Conservation (phyloP, 257 asterid species). For the Fraxinus quadrangulata region DNA sequence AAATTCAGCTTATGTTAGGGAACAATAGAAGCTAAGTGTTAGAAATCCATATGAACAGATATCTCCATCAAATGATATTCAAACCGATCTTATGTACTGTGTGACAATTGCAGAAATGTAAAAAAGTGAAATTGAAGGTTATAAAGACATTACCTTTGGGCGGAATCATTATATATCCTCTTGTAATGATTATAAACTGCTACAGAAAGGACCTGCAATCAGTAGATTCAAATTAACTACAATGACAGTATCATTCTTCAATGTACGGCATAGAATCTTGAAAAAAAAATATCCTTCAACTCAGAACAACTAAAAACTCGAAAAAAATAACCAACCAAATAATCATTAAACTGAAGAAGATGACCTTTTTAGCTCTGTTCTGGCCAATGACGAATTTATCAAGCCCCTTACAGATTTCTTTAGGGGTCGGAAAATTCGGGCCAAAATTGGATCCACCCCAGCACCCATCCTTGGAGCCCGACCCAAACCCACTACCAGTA, state of each 20-base stretch:
- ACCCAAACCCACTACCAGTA: conserved; percentile 58
- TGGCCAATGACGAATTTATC: conserved; percentile 97
- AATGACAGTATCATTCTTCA: neutral
- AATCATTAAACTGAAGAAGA: conserved; percentile 17
- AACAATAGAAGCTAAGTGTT: neutral
- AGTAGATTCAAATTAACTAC: neutral
- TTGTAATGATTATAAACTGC: conserved; percentile 99
- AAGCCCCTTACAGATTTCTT: conserved; percentile 92
- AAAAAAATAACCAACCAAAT: neutral
- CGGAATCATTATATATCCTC: conserved; percentile 79
- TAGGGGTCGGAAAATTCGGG: conserved; percentile 78
- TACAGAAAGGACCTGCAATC: conserved; percentile 86
- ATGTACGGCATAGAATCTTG: neutral
- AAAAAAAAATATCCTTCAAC: conserved; percentile 5
- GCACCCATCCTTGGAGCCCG: conserved; percentile 58
- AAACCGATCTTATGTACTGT: neutral
- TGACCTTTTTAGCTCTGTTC: conserved; percentile 94
- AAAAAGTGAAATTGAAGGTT: conserved; percentile 24
- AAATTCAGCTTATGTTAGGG: conserved; percentile 4
- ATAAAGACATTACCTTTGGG: conserved; percentile 71
- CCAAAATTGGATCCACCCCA: conserved; percentile 98
- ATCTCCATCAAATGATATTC: neutral
- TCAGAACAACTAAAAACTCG: neutral
- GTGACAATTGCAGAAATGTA: conserved; percentile 2
- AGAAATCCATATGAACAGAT: neutral